Conservation (phyloP, 192 early-diverging fungal species). For the Backusella parvicylindrica region DNA sequence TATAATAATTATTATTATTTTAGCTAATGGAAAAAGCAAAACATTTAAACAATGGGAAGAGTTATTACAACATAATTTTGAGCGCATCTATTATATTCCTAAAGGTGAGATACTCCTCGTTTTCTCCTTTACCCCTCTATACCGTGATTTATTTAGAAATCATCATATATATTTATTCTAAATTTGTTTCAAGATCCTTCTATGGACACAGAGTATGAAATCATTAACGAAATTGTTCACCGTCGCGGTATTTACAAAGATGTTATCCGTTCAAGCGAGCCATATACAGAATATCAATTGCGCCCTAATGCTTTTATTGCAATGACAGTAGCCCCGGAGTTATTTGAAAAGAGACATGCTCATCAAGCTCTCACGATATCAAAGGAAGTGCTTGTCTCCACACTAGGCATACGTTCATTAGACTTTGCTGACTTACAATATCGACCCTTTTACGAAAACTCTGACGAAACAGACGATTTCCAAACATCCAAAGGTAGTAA, state of each 20-base stretch:
- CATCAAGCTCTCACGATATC: slow-evolving; percentile 62
- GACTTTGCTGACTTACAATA: slow-evolving; percentile 94
- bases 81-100: slow-evolving; percentile 88
- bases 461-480: slow-evolving; percentile 80
- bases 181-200: slow-evolving; percentile 42
- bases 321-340: slow-evolving; percentile 91
- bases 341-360: slow-evolving; percentile 84
- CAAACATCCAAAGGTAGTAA: slow-evolving; percentile 93
- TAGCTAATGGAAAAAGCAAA: slow-evolving; percentile 38
- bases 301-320: slow-evolving; percentile 89
- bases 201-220: slow-evolving; percentile 59
- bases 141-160: background rate
- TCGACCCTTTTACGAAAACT: slow-evolving; percentile 88
- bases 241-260: slow-evolving; percentile 96
- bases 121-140: background rate
- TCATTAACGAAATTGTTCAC: slow-evolving; percentile 64
- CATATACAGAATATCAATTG: slow-evolving; percentile 89
- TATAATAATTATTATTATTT: background rate
- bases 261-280: slow-evolving; percentile 61
- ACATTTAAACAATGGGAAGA: slow-evolving; percentile 75
- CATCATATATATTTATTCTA: background rate
- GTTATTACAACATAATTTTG: slow-evolving; percentile 78
- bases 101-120: slow-evolving; percentile 37
- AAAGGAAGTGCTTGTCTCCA: slow-evolving; percentile 65
- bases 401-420: slow-evolving; percentile 91